phyloP scores from a whole-genome alignment of 352 stramenopile species.

The Halophytophthora batemanensis region DNA sequence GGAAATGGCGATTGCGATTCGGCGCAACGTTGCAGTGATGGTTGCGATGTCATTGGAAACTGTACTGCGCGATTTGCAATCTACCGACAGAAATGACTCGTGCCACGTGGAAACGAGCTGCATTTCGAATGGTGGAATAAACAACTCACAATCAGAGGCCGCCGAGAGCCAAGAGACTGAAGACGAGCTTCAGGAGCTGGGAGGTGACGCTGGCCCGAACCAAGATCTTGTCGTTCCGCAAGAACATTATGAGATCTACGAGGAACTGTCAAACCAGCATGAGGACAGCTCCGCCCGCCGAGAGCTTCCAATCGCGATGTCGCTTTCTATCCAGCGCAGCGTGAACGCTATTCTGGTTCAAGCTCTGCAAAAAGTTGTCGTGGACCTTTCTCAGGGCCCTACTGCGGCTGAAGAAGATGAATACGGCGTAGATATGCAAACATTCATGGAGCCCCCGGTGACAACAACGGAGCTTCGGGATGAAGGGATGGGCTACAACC shows the following conservation, averaged over 20 bases:
- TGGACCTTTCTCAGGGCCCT: constrained; percentile 13
- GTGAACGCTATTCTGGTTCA: constrained; percentile 30
- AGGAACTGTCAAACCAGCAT: neutral
- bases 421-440: neutral
- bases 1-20: constrained; percentile 24
- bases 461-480: neutral
- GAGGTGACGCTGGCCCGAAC: neutral
- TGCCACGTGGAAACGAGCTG: neutral
- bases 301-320: constrained; percentile 19
- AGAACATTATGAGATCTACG: neutral
- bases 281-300: neutral
- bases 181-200: neutral
- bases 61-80: constrained; percentile 21
- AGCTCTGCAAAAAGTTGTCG: constrained; percentile 25
- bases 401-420: neutral
- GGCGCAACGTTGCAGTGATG: constrained; percentile 25
- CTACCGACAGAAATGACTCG: constrained; percentile 5
- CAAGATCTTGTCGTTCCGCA: neutral
- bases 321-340: constrained; percentile 28
- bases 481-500: constrained; percentile 12
- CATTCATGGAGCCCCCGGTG: neutral
- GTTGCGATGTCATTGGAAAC: constrained; percentile 29
- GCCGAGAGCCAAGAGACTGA: neutral
- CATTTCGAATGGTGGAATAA: neutral
- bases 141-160: neutral